These are phyloP conservation scores for Haberlea rhodopensis DNA, from an alignment of 257 asterid species.

Conservation along the genomic window DNA sequence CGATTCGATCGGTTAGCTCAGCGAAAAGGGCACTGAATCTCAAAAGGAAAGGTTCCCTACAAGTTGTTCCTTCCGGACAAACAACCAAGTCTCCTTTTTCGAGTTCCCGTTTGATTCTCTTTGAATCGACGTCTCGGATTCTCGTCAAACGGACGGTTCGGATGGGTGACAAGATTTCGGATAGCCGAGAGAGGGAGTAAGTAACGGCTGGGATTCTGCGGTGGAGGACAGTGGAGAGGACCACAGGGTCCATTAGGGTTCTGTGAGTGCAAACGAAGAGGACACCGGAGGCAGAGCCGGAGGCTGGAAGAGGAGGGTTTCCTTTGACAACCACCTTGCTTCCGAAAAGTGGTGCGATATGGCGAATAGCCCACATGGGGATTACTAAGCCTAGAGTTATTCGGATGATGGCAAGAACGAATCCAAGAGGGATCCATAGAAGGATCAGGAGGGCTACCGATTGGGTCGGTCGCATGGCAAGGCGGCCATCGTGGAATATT, in stretches of 20 bases:
- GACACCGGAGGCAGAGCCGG: conserved; percentile 49
- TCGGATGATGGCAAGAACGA: conserved; percentile 51
- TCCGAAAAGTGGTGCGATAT: conserved; percentile 56
- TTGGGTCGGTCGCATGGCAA: conserved; percentile 75
- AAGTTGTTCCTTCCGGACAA: conserved; percentile 89
- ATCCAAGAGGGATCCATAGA: conserved; percentile 74
- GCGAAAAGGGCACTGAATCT: conserved; percentile 85
- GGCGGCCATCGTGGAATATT: conserved; percentile 88
- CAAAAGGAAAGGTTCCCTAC: conserved; percentile 75
- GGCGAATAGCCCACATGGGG: conserved; percentile 54
- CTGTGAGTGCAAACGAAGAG: conserved; percentile 84
- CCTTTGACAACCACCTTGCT: conserved; percentile 64
- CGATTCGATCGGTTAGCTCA: conserved; percentile 72
- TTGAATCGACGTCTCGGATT: conserved; percentile 59
- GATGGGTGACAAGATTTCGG: conserved; percentile 80
- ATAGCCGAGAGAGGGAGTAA: conserved; percentile 65
- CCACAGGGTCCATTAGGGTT: conserved; percentile 80
- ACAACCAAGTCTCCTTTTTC: conserved; percentile 67
- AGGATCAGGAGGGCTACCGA: conserved; percentile 54
- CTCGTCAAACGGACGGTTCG: conserved; percentile 81
- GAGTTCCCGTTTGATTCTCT: conserved; percentile 52
- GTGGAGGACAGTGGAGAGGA: conserved; percentile 68
- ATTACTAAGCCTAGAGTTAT: conserved; percentile 48
- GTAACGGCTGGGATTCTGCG: conserved; percentile 84
- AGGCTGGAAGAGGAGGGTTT: conserved; percentile 58